Conservation (phyloP, 441 rosid species). For the Pelargonium myrrhifolium region DNA sequence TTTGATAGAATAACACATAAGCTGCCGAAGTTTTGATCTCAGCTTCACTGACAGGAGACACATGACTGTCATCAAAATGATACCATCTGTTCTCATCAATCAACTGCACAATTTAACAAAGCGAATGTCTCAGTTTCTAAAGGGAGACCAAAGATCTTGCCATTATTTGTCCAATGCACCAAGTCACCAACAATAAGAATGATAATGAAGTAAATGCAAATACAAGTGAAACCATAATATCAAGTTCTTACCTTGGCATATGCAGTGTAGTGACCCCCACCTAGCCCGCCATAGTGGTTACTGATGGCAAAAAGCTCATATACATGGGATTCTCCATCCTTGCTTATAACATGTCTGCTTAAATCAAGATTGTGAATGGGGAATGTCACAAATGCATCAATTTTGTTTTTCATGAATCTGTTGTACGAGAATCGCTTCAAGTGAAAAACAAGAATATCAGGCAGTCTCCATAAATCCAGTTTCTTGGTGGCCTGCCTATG, state of each 20-base stretch:
- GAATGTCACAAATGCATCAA: slow-evolving; percentile 47
- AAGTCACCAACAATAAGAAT: background rate
- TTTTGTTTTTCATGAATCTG: slow-evolving; percentile 56
- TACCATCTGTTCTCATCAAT: slow-evolving; percentile 89
- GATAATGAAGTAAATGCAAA: background rate
- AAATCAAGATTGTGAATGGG: slow-evolving; percentile 53
- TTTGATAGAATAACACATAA: slow-evolving; percentile 71
- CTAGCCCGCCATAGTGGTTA: slow-evolving; percentile 64
- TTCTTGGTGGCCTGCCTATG: slow-evolving; percentile 69
- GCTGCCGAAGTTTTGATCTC: slow-evolving; percentile 82
- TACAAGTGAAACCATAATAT: background rate
- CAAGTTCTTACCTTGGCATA: slow-evolving; percentile 42
- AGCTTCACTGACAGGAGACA: slow-evolving; percentile 49
- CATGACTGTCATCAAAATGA: slow-evolving; percentile 76
- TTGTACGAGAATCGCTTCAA: slow-evolving; percentile 61
- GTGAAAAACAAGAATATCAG: slow-evolving; percentile 62
- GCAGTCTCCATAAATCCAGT: slow-evolving; percentile 71
- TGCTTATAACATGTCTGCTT: slow-evolving; percentile 47
- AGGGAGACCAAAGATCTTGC: too few relatives aligned
- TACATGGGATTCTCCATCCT: slow-evolving; percentile 39
- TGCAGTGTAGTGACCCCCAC: slow-evolving; percentile 73
- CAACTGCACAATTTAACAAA: slow-evolving; percentile 42
- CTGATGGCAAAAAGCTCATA: slow-evolving; percentile 61
- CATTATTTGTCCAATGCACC: background rate
- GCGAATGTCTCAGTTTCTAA: background rate